phyloP scores from a whole-genome alignment of 352 stramenopile genomes.

The Plasmopara viticola region DNA sequence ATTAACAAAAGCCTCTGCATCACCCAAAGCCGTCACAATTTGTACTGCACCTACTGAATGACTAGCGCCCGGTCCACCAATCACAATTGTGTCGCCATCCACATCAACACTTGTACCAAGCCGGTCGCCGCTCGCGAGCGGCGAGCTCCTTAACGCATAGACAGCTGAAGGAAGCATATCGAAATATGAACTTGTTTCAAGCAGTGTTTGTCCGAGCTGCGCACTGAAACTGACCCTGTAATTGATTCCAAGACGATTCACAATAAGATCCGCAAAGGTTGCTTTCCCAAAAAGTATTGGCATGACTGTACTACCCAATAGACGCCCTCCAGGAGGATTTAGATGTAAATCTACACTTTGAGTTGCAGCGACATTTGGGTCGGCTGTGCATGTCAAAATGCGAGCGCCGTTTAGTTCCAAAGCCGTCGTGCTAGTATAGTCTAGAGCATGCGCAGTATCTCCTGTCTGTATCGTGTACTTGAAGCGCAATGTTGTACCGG shows the following conservation, averaged over 20 bases:
- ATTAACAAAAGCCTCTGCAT: slow-evolving; percentile 45
- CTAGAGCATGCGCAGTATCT: slow-evolving; percentile 52
- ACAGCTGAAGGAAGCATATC: slow-evolving; percentile 66
- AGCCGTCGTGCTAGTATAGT: slow-evolving; percentile 53
- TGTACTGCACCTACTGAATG: slow-evolving; percentile 63
- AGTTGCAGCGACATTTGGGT: slow-evolving; percentile 22
- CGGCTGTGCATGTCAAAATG: slow-evolving; percentile 60
- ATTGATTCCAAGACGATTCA: slow-evolving; percentile 63
- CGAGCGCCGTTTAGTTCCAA: slow-evolving; percentile 60
- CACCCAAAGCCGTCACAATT: slow-evolving; percentile 50
- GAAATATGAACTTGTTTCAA: slow-evolving; percentile 51
- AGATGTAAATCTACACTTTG: slow-evolving; percentile 67
- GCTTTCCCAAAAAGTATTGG: slow-evolving; percentile 53
- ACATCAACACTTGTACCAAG: slow-evolving; percentile 68
- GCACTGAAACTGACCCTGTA: slow-evolving; percentile 62
- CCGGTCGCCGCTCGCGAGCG: slow-evolving; percentile 46
- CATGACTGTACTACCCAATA: slow-evolving; percentile 36
- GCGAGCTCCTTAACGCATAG: slow-evolving; percentile 56
- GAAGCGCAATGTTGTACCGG: slow-evolving; percentile 46
- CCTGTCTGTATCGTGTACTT: slow-evolving; percentile 71
- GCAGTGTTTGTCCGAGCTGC: slow-evolving; percentile 26
- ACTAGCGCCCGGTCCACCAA: slow-evolving; percentile 55
- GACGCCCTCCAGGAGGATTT: slow-evolving; percentile 61
- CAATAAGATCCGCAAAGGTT: slow-evolving; percentile 61
- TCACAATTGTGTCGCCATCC: slow-evolving; percentile 53